Evolutionary conservation across 1,284 basidiomycete genomes (phyloP).

Genomic region (Puccinia polysora): DNA sequence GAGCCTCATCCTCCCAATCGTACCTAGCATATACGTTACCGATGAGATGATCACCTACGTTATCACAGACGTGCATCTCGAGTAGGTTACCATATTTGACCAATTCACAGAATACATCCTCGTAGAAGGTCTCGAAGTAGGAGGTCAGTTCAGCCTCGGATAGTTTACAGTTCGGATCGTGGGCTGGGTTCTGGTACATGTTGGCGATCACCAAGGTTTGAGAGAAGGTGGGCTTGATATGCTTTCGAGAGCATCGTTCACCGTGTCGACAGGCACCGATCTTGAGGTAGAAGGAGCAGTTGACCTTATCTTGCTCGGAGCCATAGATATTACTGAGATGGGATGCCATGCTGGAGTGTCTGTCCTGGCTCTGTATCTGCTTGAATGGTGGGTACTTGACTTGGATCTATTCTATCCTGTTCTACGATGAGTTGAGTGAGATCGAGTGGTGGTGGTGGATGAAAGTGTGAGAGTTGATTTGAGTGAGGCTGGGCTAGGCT

Average conservation of each 20-base stretch:
- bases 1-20: constrained; percentile 97
- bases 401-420: no score
- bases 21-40: constrained; percentile 98
- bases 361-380: no score
- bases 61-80: constrained; percentile 98
- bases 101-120: constrained; percentile 65
- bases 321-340: constrained; percentile 69
- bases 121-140: constrained; percentile 95
- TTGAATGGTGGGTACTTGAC: no score
- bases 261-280: constrained; percentile 93
- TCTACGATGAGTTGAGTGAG: no score
- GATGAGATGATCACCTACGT: constrained; percentile 96
- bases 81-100: constrained; percentile 90
- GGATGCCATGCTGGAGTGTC: no score
- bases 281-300: constrained; percentile 94
- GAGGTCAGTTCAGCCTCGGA: constrained; percentile 81
- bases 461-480: no score
- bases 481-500: no score
- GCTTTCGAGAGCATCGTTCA: constrained; percentile 93
- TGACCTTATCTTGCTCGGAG: constrained; percentile 79
- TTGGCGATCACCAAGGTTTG: constrained; percentile 97
- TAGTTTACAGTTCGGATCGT: constrained; percentile 81
- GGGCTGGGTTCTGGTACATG: constrained; percentile 95
- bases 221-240: constrained; percentile 93
- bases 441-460: no score